Evolutionary conservation across 2,329 filamentous ascomycete species (phyloP).

Genomic region (Cercospora sp.): DNA sequence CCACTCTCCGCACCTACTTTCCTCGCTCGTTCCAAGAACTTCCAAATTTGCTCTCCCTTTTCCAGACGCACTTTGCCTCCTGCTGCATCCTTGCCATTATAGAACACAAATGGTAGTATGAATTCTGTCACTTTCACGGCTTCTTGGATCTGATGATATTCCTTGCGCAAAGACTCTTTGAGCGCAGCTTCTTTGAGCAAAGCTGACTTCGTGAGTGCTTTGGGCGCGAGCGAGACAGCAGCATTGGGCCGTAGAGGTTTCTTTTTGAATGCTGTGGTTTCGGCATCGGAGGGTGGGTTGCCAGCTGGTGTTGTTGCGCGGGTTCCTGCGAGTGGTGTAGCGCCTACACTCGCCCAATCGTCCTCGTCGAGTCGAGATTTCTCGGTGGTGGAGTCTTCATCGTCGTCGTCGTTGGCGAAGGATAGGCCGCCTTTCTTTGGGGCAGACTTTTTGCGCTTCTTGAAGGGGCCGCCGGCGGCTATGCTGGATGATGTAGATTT

Average conservation of each 20-base stretch:
- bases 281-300: conserved; percentile 11
- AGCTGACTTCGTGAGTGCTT: conserved; percentile 72
- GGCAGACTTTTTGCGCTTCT: conserved; percentile 56
- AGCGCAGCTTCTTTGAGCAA: conserved; percentile 77
- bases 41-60: conserved; percentile 90
- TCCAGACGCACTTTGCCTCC: conserved; percentile 82
- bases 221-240: conserved; percentile 65
- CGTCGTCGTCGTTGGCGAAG: conserved; percentile 67
- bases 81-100: conserved; percentile 87
- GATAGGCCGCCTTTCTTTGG: conserved; percentile 63
- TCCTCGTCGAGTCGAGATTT: neutral
- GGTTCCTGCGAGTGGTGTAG: neutral
- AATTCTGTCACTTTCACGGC: conserved; percentile 87
- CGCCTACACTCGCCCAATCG: conserved; percentile 9
- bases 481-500: conserved; percentile 39
- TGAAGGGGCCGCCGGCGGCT: conserved; percentile 38
- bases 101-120: conserved; percentile 91
- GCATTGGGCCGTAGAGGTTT: conserved; percentile 61
- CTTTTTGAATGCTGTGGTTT: conserved; percentile 36
- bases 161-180: conserved; percentile 70
- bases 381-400: conserved; percentile 44
- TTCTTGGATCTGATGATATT: conserved; percentile 82
- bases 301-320: conserved; percentile 5
- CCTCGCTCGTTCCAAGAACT: conserved; percentile 86
- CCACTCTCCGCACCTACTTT: conserved; percentile 81